Evolutionary conservation across 768 basidiomycete species (phyloP).

Genomic region (Collybiopsis confluens): DNA sequence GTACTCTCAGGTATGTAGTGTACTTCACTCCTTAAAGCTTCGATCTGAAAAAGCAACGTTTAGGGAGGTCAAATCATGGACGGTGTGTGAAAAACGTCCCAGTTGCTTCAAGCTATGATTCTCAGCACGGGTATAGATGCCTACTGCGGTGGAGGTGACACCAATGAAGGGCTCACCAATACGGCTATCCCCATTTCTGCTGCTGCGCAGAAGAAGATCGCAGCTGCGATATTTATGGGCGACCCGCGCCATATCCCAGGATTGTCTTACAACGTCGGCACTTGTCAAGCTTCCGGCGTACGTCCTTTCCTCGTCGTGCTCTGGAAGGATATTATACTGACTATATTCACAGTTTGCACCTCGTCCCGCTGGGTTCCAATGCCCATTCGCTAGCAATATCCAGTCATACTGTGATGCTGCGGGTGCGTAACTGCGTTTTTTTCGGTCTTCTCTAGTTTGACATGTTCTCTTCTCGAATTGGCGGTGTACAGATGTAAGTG

Average conservation of each 20-base stretch:
- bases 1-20: constrained; percentile 28
- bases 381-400: constrained; percentile 24
- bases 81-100: too few relatives aligned
- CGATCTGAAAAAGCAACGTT: too few relatives aligned
- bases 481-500: too few relatives aligned
- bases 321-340: not conserved
- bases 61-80: too few relatives aligned
- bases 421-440: too few relatives aligned
- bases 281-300: constrained; percentile 27
- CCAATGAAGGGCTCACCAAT: constrained; percentile 23
- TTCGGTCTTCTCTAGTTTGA: too few relatives aligned
- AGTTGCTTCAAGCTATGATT: too few relatives aligned
- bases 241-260: constrained; percentile 28
- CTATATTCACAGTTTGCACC: constrained; percentile 23
- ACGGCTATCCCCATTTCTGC: constrained; percentile 28
- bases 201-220: constrained; percentile 25
- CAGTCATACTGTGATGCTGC: constrained; percentile 29
- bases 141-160: constrained; percentile 29
- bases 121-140: constrained; percentile 28
- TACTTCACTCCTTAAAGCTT: too few relatives aligned
- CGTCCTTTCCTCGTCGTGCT: constrained; percentile 7
- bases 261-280: constrained; percentile 29
- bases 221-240: constrained; percentile 31
- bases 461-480: too few relatives aligned
- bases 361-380: constrained; percentile 27